Conservation (phyloP, 306 rosid genomes). For the Rubus idaeus region DNA sequence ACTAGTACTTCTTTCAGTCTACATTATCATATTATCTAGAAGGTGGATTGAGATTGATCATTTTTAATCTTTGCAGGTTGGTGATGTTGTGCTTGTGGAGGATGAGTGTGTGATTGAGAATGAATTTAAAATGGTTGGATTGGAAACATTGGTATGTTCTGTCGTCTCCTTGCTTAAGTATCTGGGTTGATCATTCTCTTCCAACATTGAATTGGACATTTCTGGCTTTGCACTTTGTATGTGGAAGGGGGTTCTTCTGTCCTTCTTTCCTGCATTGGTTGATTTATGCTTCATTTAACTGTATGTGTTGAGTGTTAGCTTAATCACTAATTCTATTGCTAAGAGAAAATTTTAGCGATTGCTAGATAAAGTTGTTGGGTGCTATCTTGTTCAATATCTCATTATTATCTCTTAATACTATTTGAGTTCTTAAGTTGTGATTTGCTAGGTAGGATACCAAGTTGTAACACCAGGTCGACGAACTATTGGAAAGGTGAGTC, state of each 20-base stretch:
- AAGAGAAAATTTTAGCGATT: background rate
- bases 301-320: background rate
- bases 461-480: slow-evolving; percentile 83
- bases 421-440: slow-evolving; percentile 31
- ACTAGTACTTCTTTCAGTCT: background rate
- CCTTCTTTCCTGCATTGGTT: background rate
- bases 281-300: background rate
- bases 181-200: background rate
- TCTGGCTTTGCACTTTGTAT: background rate
- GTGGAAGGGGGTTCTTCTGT: background rate
- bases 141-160: slow-evolving; percentile 78
- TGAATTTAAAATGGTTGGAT: slow-evolving; percentile 71
- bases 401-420: background rate
- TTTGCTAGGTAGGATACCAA: slow-evolving; percentile 88
- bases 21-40: background rate
- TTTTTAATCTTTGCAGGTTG: slow-evolving; percentile 59
- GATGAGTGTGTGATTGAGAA: slow-evolving; percentile 75
- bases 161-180: slow-evolving; percentile 6
- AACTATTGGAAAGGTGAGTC: slow-evolving; percentile 73
- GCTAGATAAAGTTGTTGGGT: background rate
- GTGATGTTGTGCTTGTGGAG: slow-evolving; percentile 85
- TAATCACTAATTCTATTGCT: background rate
- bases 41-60: background rate
- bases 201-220: background rate
- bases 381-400: background rate